Percentiles rank a stretch among this genome's conserved stretches.
Evolutionary conservation across 106 monocot species (phyloP).

Genomic region (Acorus gramineus): DNA sequence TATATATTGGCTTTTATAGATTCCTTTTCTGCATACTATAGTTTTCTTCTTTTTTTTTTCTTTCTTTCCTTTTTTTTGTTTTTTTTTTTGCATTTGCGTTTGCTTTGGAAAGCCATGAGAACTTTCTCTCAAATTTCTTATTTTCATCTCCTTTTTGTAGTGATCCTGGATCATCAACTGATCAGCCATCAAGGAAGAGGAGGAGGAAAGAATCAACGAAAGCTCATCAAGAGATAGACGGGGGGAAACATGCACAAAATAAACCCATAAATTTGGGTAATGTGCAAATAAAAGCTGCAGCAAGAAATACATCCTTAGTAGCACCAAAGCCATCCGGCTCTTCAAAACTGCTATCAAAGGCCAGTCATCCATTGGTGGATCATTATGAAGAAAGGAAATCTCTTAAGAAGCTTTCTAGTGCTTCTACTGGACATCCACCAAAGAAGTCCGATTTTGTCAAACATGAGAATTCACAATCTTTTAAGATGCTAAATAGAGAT

Average conservation of each 20-base stretch:
- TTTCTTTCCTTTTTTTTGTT: too few species aligned
- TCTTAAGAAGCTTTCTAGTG: slow-evolving; percentile 35
- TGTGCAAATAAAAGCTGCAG: slow-evolving; percentile 53
- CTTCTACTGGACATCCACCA: slow-evolving; percentile 17
- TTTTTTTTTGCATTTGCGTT: not conserved
- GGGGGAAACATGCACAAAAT: slow-evolving; percentile 6
- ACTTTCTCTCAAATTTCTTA: not conserved
- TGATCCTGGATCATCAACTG: slow-evolving; percentile 55
- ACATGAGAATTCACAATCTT: slow-evolving; percentile 23
- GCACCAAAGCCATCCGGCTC: slow-evolving; percentile 30
- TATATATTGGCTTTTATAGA: too few species aligned
- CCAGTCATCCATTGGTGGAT: slow-evolving; percentile 16
- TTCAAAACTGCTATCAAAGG: slow-evolving; percentile 10
- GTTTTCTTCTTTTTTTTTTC: too few species aligned
- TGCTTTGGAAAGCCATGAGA: slow-evolving; percentile 2
- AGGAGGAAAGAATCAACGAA: slow-evolving; percentile 69
- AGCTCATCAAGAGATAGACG: slow-evolving; percentile 18
- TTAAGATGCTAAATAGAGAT: slow-evolving; percentile 35
- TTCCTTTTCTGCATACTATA: too few species aligned
- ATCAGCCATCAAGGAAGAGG: slow-evolving; percentile 59
- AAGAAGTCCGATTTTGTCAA: slow-evolving; percentile 19
- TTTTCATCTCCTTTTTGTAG: slow-evolving; percentile 17
- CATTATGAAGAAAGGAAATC: slow-evolving; percentile 47
- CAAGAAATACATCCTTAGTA: slow-evolving; percentile 39
- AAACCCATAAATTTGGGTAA: slow-evolving; percentile 28